phyloP scores from a whole-genome alignment of 257 asterid genomes.

The Nicotiana obtusifolia region DNA sequence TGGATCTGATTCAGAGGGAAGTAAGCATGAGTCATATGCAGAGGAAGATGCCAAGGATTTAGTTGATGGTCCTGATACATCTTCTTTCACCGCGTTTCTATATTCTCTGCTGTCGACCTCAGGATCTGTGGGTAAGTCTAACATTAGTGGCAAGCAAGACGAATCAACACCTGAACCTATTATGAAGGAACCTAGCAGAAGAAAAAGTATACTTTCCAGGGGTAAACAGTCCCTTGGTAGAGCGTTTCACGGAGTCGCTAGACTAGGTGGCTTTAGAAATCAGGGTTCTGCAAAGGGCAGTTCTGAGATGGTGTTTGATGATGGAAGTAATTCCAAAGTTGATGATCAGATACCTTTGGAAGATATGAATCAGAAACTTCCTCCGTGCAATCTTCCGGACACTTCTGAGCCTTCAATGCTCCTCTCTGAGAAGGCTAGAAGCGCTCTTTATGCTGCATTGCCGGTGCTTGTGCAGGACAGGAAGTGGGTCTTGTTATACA shows the following conservation, averaged over 20 bases:
- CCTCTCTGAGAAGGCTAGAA: slow-evolving; percentile 68
- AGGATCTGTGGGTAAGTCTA: slow-evolving; percentile 34
- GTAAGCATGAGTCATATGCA: slow-evolving; percentile 33
- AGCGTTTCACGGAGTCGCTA: slow-evolving; percentile 63
- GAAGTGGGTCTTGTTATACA: slow-evolving; percentile 86
- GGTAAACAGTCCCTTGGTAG: slow-evolving; percentile 71
- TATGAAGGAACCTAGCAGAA: slow-evolving; percentile 52
- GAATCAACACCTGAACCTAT: slow-evolving; percentile 40
- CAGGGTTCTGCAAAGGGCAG: slow-evolving; percentile 43
- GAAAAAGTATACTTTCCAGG: slow-evolving; percentile 58
- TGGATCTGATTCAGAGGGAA: slow-evolving; percentile 35
- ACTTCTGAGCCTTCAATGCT: slow-evolving; percentile 85
- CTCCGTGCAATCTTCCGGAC: slow-evolving; percentile 49
- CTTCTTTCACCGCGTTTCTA: slow-evolving; percentile 83
- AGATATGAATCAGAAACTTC: slow-evolving; percentile 30
- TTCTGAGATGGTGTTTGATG: slow-evolving; percentile 36
- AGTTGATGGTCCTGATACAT: slow-evolving; percentile 84
- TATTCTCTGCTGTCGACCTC: slow-evolving; percentile 73
- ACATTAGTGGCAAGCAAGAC: slow-evolving; percentile 27
- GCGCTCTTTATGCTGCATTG: slow-evolving; percentile 50
- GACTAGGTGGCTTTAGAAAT: slow-evolving; percentile 54
- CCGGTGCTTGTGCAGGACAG: slow-evolving; percentile 80
- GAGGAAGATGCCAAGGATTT: slow-evolving; percentile 46
- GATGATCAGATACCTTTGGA: slow-evolving; percentile 44
- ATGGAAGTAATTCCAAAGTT: slow-evolving; percentile 29